Conservation (phyloP, 352 stramenopile genomes). For the Peronospora farinosa region DNA sequence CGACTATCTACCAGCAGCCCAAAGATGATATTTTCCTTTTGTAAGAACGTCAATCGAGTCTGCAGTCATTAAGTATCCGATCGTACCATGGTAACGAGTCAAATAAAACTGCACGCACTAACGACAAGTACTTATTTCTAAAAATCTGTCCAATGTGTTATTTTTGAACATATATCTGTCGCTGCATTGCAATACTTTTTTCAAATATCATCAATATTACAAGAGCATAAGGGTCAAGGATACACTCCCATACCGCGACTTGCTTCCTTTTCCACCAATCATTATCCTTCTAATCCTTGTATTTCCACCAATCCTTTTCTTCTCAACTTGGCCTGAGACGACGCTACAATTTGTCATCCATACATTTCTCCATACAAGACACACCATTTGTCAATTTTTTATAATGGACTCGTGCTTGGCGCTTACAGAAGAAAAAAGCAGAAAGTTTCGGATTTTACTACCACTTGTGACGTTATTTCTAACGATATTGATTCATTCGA, state of each 20-base stretch:
- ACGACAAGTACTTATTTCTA: too few species aligned
- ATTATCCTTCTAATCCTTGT: too few species aligned
- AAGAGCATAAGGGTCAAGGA: too few species aligned
- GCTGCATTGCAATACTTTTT: too few species aligned
- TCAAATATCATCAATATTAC: too few species aligned
- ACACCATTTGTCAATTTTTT: not conserved
- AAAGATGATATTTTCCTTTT: conserved; percentile 85
- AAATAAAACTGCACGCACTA: too few species aligned
- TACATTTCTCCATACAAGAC: not conserved
- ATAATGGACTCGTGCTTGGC: conserved; percentile 18
- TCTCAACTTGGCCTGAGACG: conserved; percentile 3
- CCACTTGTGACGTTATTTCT: not conserved
- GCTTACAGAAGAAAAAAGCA: conserved; percentile 21
- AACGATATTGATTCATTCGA: conserved; percentile 13
- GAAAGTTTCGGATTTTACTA: conserved; percentile 4
- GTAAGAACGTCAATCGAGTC: conserved; percentile 17
- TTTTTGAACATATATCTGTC: too few species aligned
- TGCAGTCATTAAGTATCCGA: too few species aligned
- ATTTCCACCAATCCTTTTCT: conserved; percentile 1
- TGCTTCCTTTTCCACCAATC: too few species aligned
- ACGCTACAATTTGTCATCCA: not conserved
- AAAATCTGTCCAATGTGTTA: too few species aligned
- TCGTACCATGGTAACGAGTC: too few species aligned
- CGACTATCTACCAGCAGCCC: conserved; percentile 74
- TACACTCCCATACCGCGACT: not conserved